Percentiles rank a stretch among this genome's conserved stretches.
These are phyloP conservation scores for Penicillium rolfsii DNA, from an alignment of 2,329 filamentous ascomycete genomes.

Conservation along the genomic window DNA sequence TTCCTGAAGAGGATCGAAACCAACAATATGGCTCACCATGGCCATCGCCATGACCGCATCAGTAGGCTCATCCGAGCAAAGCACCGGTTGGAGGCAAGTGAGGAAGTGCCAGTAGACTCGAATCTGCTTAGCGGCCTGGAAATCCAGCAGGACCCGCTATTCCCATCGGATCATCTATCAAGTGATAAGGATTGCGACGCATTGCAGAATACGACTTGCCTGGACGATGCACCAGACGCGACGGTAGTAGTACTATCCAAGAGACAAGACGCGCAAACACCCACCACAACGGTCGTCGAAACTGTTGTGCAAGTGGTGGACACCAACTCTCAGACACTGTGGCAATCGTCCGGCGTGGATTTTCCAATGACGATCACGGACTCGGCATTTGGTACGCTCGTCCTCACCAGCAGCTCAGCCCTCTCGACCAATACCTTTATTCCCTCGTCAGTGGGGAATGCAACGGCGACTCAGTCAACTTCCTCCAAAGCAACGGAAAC, in stretches of 20 bases:
- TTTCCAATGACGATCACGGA: conserved; percentile 24
- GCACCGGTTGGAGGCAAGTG: conserved; percentile 15
- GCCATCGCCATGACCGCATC: conserved; percentile 27
- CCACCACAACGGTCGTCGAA: conserved; percentile 13
- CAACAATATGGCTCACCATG: conserved; percentile 29
- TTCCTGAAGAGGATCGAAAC: background rate
- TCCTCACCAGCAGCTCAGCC: conserved; percentile 5
- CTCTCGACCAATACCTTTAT: conserved; percentile 3
- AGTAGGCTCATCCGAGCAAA: conserved; percentile 21
- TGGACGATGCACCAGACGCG: conserved; percentile 4
- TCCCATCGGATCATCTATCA: conserved; percentile 11
- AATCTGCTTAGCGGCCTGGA: conserved; percentile 3
- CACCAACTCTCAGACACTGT: conserved; percentile 22
- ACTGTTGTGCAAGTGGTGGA: conserved; percentile 28
- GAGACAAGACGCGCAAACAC: conserved; percentile 20
- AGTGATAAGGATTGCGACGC: conserved; percentile 16
- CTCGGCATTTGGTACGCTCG: conserved; percentile 16
- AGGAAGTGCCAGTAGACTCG: conserved; percentile 4
- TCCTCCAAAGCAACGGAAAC: conserved; percentile 9
- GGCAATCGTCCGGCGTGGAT: conserved; percentile 16
- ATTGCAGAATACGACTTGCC: conserved; percentile 13
- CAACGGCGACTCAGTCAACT: conserved; percentile 8
- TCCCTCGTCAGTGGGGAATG: conserved; percentile 10
- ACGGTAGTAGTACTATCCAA: conserved; percentile 13
- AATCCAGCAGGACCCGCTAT: conserved; percentile 2